Evolutionary conservation across 306 rosid species (phyloP).

Genomic region (Quercus agrifolia): DNA sequence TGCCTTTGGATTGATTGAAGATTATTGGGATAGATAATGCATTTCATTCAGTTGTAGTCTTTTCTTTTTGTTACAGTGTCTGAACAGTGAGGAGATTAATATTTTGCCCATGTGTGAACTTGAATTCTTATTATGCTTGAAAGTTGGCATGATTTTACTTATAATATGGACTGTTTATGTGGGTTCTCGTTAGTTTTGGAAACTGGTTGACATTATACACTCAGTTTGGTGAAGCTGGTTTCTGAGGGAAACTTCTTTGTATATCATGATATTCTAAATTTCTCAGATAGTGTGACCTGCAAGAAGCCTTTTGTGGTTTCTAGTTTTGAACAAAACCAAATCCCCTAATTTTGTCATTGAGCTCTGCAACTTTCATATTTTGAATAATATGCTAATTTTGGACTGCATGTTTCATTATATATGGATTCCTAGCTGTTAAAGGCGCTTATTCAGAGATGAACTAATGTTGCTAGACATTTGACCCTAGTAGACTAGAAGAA

Average conservation of each 20-base stretch:
- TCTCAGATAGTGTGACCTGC: background rate
- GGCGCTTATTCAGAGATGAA: background rate
- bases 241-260: background rate
- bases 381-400: background rate
- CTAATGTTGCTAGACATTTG: background rate
- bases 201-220: background rate
- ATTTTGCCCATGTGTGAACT: background rate
- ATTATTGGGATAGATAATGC: background rate
- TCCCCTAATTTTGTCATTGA: background rate
- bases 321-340: background rate
- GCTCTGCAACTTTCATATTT: background rate
- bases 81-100: background rate
- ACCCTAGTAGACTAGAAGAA: background rate
- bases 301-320: background rate
- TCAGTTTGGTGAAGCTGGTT: background rate
- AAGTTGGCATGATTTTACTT: background rate
- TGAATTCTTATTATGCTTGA: background rate
- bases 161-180: background rate
- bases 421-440: background rate
- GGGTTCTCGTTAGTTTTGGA: background rate
- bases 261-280: background rate
- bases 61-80: background rate
- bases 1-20: slow-evolving; percentile 1
- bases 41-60: background rate
- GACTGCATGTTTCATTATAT: background rate